These are phyloP conservation scores for Saccharomycopsis crataegensis DNA, from an alignment of 1,139 yeast species.

Conservation along the genomic window DNA sequence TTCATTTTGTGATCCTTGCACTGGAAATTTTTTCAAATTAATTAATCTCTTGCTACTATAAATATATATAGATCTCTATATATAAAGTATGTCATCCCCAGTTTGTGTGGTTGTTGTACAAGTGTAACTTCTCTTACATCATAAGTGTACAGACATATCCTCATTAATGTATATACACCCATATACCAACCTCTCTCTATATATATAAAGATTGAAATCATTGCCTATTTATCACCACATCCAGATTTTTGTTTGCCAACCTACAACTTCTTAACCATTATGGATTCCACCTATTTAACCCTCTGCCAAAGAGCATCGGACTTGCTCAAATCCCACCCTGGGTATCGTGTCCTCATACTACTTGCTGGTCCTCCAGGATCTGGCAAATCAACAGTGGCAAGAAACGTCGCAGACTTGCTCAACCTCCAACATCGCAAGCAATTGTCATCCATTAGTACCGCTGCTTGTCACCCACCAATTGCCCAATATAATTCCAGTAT, in stretches of 20 bases:
- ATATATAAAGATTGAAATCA: not conserved
- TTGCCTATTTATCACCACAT: not conserved
- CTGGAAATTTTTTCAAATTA: no score
- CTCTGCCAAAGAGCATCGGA: conserved; percentile 28
- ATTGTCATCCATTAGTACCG: not conserved
- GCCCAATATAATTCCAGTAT: not conserved
- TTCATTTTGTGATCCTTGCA: no score
- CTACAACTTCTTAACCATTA: conserved; percentile 9
- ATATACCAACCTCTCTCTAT: not conserved
- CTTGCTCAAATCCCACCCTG: conserved; percentile 27
- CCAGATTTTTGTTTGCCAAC: not conserved
- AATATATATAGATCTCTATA: no score
- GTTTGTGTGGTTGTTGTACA: no score
- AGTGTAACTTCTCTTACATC: no score
- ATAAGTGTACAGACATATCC: not conserved
- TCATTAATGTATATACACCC: not conserved
- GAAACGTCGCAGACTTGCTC: conserved; percentile 34
- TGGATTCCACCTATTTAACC: conserved; percentile 28
- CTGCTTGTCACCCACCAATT: not conserved
- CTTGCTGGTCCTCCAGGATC: conserved; percentile 79
- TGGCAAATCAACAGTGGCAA: conserved; percentile 68
- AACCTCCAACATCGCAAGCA: conserved; percentile 24
- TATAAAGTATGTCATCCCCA: no score
- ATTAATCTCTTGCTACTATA: no score
- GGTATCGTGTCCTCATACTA: conserved; percentile 44